These are phyloP conservation scores for Candida ascalaphidarum DNA, from an alignment of 805 yeast species.

Conservation along the genomic window DNA sequence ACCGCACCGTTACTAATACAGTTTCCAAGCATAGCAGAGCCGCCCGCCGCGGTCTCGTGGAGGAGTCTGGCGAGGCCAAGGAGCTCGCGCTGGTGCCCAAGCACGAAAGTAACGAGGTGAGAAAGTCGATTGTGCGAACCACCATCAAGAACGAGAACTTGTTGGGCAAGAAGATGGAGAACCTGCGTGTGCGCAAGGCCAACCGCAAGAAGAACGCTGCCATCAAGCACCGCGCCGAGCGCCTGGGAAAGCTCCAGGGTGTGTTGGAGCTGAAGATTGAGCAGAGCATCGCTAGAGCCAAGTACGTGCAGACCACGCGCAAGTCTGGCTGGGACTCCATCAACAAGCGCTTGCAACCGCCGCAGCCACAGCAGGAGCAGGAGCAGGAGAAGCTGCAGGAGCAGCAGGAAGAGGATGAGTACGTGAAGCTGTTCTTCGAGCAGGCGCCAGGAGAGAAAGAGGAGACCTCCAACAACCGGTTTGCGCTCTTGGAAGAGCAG, in stretches of 20 bases:
- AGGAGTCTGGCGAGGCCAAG: slow-evolving; percentile 35
- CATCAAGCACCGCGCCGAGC: slow-evolving; percentile 31
- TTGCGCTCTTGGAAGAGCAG: slow-evolving; percentile 29
- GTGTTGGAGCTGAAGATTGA: slow-evolving; percentile 53
- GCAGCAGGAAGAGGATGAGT: slow-evolving; percentile 27
- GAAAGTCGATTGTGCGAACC: slow-evolving; percentile 59
- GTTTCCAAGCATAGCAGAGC: slow-evolving; percentile 69
- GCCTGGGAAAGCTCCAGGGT: slow-evolving; percentile 45
- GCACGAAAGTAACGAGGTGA: slow-evolving; percentile 48
- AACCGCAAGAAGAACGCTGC: slow-evolving; percentile 23
- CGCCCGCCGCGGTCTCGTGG: slow-evolving; percentile 56
- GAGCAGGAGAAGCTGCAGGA: slow-evolving; percentile 13
- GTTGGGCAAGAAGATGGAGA: slow-evolving; percentile 46
- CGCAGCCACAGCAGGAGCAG: slow-evolving; percentile 4
- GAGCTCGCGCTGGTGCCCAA: slow-evolving; percentile 48
- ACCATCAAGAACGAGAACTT: slow-evolving; percentile 58
- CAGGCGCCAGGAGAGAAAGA: slow-evolving; percentile 6
- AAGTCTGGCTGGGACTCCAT: slow-evolving; percentile 69
- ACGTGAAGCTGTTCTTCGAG: slow-evolving; percentile 22
- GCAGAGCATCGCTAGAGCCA: slow-evolving; percentile 57
- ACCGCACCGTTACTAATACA: slow-evolving; percentile 15
- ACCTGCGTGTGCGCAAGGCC: slow-evolving; percentile 19
- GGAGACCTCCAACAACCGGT: slow-evolving; percentile 12
- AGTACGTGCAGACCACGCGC: slow-evolving; percentile 51
- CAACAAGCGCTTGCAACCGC: slow-evolving; percentile 36